Percentiles rank a stretch among this genome's conserved stretches.
Conservation (phyloP, 1,284 basidiomycete genomes). For the Chalciporus sp. region DNA sequence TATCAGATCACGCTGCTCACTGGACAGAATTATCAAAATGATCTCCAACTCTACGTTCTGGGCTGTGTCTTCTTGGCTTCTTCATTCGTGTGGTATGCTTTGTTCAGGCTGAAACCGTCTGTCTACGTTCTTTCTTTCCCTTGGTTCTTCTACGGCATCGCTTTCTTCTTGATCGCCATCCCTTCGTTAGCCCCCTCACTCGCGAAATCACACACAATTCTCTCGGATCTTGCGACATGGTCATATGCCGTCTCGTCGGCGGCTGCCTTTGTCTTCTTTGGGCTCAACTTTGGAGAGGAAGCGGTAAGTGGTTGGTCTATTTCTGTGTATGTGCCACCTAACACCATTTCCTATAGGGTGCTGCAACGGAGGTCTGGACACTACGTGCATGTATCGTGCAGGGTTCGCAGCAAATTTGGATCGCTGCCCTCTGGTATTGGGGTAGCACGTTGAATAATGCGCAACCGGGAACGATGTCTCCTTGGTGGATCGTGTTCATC, state of each 20-base stretch:
- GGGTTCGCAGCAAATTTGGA: slow-evolving; percentile 92
- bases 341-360: slow-evolving; percentile 53
- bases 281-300: slow-evolving; percentile 95
- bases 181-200: slow-evolving; percentile 75
- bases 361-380: slow-evolving; percentile 91
- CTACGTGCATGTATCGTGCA: slow-evolving; percentile 88
- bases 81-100: slow-evolving; percentile 86
- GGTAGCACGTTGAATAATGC: slow-evolving; percentile 74
- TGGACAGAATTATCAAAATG: slow-evolving; percentile 81
- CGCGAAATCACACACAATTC: slow-evolving; percentile 58
- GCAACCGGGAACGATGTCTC: slow-evolving; percentile 50
- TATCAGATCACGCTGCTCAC: slow-evolving; percentile 91
- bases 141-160: slow-evolving; percentile 87
- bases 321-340: slow-evolving; percentile 4
- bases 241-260: slow-evolving; percentile 87
- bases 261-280: slow-evolving; percentile 90
- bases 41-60: slow-evolving; percentile 86
- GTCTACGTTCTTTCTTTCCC: slow-evolving; percentile 83
- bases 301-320: slow-evolving; percentile 55
- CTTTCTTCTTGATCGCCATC: slow-evolving; percentile 88
- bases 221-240: slow-evolving; percentile 85
- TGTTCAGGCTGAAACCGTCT: slow-evolving; percentile 88
- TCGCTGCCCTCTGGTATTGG: slow-evolving; percentile 94
- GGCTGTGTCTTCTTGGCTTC: slow-evolving; percentile 84
- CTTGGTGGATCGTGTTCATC: slow-evolving; percentile 84